Conservation (phyloP, 495 filamentous ascomycete species). For the Neurospora pannonica region DNA sequence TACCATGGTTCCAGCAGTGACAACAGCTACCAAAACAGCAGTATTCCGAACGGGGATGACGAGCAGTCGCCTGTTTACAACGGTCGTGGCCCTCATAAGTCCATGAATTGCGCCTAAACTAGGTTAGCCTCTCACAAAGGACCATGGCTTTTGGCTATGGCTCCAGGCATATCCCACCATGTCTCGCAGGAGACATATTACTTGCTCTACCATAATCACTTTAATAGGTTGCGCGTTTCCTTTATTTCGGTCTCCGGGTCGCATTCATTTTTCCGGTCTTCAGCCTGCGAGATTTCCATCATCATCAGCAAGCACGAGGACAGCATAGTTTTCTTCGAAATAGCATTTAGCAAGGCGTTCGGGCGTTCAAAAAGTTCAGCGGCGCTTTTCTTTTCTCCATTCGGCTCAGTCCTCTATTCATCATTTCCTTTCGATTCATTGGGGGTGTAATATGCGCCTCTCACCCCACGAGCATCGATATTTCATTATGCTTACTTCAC, state of each 20-base stretch:
- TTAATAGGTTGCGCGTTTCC: neutral
- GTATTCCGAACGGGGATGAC: neutral
- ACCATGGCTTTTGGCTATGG: neutral
- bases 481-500: neutral
- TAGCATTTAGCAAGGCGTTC: neutral
- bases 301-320: neutral
- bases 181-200: neutral
- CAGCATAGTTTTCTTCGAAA: neutral
- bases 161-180: neutral
- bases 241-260: neutral
- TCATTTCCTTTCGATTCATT: neutral
- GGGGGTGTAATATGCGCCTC: neutral
- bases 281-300: neutral
- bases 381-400: neutral
- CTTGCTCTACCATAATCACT: neutral
- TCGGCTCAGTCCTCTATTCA: neutral
- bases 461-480: neutral
- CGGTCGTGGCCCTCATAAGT: neutral
- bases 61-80: neutral
- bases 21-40: neutral
- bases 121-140: neutral
- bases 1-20: neutral
- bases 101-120: neutral
- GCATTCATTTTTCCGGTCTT: neutral
- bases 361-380: neutral